A percentile compares a stretch with the other conserved stretches of the same genome.
These are phyloP conservation scores for Salix viminalis DNA, from an alignment of 345 rosid species.

Conservation along the genomic window DNA sequence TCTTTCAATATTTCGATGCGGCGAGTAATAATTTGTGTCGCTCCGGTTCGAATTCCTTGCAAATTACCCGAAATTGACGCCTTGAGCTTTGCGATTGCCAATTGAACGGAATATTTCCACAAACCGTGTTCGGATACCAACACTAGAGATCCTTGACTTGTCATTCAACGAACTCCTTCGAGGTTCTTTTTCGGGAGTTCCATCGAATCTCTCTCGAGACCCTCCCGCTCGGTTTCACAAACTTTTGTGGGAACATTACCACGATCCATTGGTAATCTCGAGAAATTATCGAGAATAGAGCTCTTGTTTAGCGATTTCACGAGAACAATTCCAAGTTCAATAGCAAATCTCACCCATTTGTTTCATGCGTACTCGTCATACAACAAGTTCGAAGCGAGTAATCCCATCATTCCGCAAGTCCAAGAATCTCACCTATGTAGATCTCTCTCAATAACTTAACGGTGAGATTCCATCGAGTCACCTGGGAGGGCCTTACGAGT, in stretches of 20 bases:
- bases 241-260: constrained; percentile 32
- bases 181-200: constrained; percentile 18
- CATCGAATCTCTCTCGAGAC: constrained; percentile 12
- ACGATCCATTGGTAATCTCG: constrained; percentile 26
- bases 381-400: constrained; percentile 28
- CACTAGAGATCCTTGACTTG: constrained; percentile 32
- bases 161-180: constrained; percentile 11
- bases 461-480: constrained; percentile 23
- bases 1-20: too few relatives aligned
- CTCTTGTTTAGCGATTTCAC: constrained; percentile 14
- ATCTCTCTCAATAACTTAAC: constrained; percentile 34
- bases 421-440: constrained; percentile 22
- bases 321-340: constrained; percentile 29
- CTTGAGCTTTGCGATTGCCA: constrained; percentile 15
- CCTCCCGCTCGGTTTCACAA: constrained; percentile 20
- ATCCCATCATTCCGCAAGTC: constrained; percentile 25
- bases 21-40: constrained; percentile 18
- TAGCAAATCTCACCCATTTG: constrained; percentile 20
- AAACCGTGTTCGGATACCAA: not conserved
- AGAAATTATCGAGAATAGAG: constrained; percentile 16
- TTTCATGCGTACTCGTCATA: constrained; percentile 26
- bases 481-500: constrained; percentile 20
- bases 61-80: constrained; percentile 13
- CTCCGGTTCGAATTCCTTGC: constrained; percentile 28
- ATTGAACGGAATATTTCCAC: constrained; percentile 30